These are phyloP conservation scores for Heterobasidion occidentale DNA, from an alignment of 1,284 basidiomycete species.

Conservation along the genomic window DNA sequence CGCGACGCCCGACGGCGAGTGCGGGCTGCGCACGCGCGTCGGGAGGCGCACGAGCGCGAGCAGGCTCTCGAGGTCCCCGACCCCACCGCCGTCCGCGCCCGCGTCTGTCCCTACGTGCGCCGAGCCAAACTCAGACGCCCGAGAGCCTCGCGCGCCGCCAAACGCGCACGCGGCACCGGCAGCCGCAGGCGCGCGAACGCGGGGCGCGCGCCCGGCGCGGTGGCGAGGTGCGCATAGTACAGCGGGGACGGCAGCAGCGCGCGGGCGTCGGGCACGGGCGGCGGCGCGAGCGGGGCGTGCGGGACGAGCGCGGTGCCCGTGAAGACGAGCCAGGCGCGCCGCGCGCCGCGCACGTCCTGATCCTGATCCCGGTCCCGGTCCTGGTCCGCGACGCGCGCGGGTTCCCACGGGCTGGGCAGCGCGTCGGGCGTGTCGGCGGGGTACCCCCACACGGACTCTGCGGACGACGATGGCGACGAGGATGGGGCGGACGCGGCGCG, in stretches of 20 bases:
- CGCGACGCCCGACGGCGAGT: constrained; percentile 46
- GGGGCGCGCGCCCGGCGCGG: constrained; percentile 37
- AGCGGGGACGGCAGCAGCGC: constrained; percentile 62
- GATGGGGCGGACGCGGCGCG: not conserved
- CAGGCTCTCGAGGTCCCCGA: not conserved
- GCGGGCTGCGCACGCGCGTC: constrained; percentile 44
- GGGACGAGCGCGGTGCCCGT: constrained; percentile 51
- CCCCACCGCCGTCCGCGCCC: too few relatives aligned
- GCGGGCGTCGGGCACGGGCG: constrained; percentile 47
- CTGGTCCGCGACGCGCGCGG: not conserved
- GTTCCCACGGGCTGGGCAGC: not conserved
- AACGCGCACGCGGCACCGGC: constrained; percentile 26
- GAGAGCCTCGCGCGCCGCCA: too few relatives aligned
- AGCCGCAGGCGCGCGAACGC: constrained; percentile 26
- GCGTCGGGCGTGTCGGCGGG: not conserved
- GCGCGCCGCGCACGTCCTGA: not conserved
- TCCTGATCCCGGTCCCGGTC: not conserved
- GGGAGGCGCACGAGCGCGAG: constrained; percentile 35
- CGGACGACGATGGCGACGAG: constrained; percentile 1
- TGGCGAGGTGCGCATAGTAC: constrained; percentile 60
- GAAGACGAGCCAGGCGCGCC: constrained; percentile 56
- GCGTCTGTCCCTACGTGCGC: too few relatives aligned
- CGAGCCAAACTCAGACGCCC: too few relatives aligned
- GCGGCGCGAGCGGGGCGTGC: constrained; percentile 41
- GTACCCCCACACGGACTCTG: not conserved